Evolutionary conservation across 805 yeast species (phyloP).

Genomic region (Hanseniaspora guilliermondii): DNA sequence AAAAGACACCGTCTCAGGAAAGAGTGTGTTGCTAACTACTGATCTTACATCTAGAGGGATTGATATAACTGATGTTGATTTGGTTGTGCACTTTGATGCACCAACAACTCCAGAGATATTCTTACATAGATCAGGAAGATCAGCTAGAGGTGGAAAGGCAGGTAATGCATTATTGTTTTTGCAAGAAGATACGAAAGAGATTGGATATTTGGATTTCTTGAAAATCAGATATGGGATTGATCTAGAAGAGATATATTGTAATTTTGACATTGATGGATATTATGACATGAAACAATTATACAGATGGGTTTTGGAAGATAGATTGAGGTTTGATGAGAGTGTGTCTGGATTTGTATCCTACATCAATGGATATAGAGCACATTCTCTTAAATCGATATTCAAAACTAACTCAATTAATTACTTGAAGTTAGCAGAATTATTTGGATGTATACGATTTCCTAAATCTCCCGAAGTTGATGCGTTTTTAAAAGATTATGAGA

Average conservation of each 20-base stretch:
- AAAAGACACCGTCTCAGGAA: constrained; percentile 29
- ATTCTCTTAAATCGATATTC: constrained; percentile 77
- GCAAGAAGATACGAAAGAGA: constrained; percentile 56
- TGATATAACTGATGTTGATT: constrained; percentile 87
- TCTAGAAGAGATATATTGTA: constrained; percentile 24
- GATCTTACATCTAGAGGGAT: constrained; percentile 98
- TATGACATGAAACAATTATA: constrained; percentile 18
- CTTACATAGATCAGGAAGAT: constrained; percentile 87
- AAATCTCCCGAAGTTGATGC: constrained; percentile 78
- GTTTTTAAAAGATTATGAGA: constrained; percentile 20
- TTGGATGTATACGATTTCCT: constrained; percentile 75
- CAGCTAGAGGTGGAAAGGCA: constrained; percentile 78
- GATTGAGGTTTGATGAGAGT: constrained; percentile 73
- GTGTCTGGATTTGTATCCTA: constrained; percentile 72
- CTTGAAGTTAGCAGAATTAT: constrained; percentile 56
- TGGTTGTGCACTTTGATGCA: constrained; percentile 88
- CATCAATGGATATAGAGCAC: constrained; percentile 74
- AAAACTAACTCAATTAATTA: constrained; percentile 61
- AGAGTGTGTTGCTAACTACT: constrained; percentile 69
- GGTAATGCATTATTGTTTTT: constrained; percentile 73
- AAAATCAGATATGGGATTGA: constrained; percentile 48
- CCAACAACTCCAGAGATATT: constrained; percentile 89
- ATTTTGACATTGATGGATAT: constrained; percentile 14
- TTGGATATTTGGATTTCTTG: constrained; percentile 70
- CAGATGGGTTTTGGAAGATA: constrained; percentile 55